Evolutionary conservation across 768 basidiomycete genomes (phyloP), one percentile per base, ranked within the genome.

Genomic region (Strobilomyces echinocephalus): DNA sequence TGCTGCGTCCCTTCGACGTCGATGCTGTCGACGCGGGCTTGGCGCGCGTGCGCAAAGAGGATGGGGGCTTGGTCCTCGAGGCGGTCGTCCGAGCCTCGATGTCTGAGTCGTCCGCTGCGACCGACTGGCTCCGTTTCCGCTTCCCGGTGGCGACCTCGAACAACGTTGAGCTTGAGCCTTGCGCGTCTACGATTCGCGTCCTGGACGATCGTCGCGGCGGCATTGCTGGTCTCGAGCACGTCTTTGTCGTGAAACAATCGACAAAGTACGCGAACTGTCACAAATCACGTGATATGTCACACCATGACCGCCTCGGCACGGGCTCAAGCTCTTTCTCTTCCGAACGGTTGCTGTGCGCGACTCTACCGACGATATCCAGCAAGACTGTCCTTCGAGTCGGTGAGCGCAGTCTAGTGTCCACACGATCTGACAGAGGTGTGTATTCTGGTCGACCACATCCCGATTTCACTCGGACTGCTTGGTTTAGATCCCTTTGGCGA

Each of bases 121-220:
- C 68, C 0, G 74, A 69, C 56, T 76, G 74, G 16, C 73, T 74
- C 53, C 85, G 75, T 63, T 88, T 86, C 26, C 86, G 79, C 59
- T 88, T 87, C 0, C 57, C 51, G 4, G 55, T 59, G 18, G 73
- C 58, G 21, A 49, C n/a, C 30, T 55, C 53, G 11, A 78, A 72
- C 3, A 69, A 52, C 1, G 71, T 44, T 46, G 73, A 70, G 8
- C 18, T 58, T 20, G 48, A 52, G 4, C 35, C 41, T 14, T 80
- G 81, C 3, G 74, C 71, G 0, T 52, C 48, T 1, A 76, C 79
- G 1, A 74, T 72, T 53, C 76, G 76, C 15, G 81, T 74, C 49
- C 83, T 81, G n/a, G 83, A 81, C 24, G 85, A 85, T 40, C 85
- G 75, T 63, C 85, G 74, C 28, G 86, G 87, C 36, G 86, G 81